Evolutionary conservation across 2,329 filamentous ascomycete species (phyloP), one percentile per base, ranked within the genome.

Genomic region (Fusarium sp.): DNA sequence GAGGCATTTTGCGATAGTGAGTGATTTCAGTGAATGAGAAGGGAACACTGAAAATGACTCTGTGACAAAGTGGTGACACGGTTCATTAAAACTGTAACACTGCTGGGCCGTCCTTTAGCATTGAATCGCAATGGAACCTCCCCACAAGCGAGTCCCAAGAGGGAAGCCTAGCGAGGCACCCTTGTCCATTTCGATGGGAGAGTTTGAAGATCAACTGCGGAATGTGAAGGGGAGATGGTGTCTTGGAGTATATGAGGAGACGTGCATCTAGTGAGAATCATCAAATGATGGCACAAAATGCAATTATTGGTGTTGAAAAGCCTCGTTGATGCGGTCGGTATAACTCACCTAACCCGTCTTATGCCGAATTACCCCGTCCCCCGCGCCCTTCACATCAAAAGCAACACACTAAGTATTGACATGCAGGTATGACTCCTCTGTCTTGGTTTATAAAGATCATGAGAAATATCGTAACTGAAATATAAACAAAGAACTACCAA

Each of bases 381-480:
- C 72, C 62, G 29, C 72, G 72, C 66, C 72, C 72, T 75, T 68
- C 11, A 62, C 47, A 53, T 64, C 41, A 41, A 75, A 45, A 67
- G 60, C 59, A 62, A 62, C 60, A 68, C 50, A 25, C 20, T 8
- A 53, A n/a, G 5, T 38, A 46, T 36, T 45, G 64, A 38, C 64
- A 66, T 46, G 31, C 15, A 36, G 22, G 14, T 35, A 42, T 41
- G 17, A 44, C 22, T 38, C 33, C 22, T 29, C 47, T 7, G 47
- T 17, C 31, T 57, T 38, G 58, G 49, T 25, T 13, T 56, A 66
- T 66, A 61, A 66, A 66, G 45, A 42, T 52, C 20, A 10, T n/a
- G 4, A 25, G 35, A 12, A 36, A 8, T 13, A 18, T 35, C 17
- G 10, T 3, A 35, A n/a, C 7, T 8, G 14, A 38, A 7, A 15